Evolutionary conservation across 768 basidiomycete genomes (phyloP).

Genomic region (Suillus paluster): DNA sequence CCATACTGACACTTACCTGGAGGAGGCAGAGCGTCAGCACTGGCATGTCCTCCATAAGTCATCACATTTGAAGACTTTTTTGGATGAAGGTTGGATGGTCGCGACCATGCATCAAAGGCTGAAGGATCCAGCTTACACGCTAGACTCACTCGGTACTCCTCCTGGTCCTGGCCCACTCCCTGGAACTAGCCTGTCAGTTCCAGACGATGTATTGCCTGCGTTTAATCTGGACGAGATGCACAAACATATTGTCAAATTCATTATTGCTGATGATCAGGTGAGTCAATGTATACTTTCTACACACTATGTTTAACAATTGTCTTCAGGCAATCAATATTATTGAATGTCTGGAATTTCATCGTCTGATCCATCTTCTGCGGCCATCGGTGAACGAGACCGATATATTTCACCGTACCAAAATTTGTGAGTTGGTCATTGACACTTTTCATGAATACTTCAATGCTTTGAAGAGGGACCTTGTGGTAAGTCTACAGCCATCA

Average conservation of each 20-base stretch:
- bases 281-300: neutral
- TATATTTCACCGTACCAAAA: conserved; percentile 13
- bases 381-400: conserved; percentile 8
- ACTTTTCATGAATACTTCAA: neutral
- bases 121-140: no score
- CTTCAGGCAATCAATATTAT: conserved; percentile 8
- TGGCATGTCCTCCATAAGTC: no score
- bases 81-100: no score
- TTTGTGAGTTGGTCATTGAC: conserved; percentile 7
- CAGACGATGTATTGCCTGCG: neutral
- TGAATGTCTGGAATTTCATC: neutral
- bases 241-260: neutral
- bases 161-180: neutral
- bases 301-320: neutral
- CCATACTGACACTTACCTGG: no score
- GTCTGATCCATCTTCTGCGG: conserved; percentile 1
- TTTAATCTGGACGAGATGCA: neutral
- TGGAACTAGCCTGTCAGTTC: neutral
- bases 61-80: no score
- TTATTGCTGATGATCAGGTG: neutral
- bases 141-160: no score
- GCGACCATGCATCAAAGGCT: no score
- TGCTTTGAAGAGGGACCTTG: conserved; percentile 2
- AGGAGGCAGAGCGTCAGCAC: no score
- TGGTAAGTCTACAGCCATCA: neutral